phyloP scores from a whole-genome alignment of 2,329 filamentous ascomycete species.

The Diplodia scrobiculata region DNA sequence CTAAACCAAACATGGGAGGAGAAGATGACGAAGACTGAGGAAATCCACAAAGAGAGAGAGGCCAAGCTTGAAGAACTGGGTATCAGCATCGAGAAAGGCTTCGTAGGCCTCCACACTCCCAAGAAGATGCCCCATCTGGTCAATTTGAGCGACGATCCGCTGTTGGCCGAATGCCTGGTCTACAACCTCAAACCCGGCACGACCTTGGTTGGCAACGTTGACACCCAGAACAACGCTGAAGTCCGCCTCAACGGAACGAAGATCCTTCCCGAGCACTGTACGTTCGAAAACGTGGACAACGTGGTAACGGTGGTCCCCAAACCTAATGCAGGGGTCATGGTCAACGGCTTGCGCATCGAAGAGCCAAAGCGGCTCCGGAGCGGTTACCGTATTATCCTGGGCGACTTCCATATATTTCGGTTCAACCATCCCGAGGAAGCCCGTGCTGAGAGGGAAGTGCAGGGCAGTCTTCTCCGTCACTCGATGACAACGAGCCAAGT shows the following conservation, averaged over 20 bases:
- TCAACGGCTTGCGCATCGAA: constrained; percentile 88
- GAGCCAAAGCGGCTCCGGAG: constrained; percentile 84
- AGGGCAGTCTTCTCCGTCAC: constrained; percentile 77
- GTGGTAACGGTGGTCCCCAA: constrained; percentile 87
- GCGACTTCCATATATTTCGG: constrained; percentile 97
- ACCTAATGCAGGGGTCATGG: constrained; percentile 96
- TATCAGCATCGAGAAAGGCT: constrained; percentile 98
- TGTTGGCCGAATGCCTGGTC: constrained; percentile 92
- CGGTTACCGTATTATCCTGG: constrained; percentile 91
- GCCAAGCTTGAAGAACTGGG: constrained; percentile 92
- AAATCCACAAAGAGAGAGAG: constrained; percentile 97
- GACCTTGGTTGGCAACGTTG: constrained; percentile 92
- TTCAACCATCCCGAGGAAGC: constrained; percentile 99
- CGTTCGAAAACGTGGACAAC: constrained; percentile 89
- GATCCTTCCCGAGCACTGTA: constrained; percentile 89
- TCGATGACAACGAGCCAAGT: constrained; percentile 69
- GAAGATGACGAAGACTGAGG: constrained; percentile 90
- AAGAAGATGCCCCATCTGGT: constrained; percentile 99
- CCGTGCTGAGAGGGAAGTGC: constrained; percentile 82
- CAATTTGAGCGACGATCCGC: constrained; percentile 78
- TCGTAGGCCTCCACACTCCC: constrained; percentile 89
- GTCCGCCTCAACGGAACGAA: constrained; percentile 92
- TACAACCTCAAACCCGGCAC: constrained; percentile 97
- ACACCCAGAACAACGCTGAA: constrained; percentile 79
- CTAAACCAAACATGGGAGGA: constrained; percentile 99